Conservation (phyloP, 2,329 filamentous ascomycete species). For the Pestalotiopsis sp. region DNA sequence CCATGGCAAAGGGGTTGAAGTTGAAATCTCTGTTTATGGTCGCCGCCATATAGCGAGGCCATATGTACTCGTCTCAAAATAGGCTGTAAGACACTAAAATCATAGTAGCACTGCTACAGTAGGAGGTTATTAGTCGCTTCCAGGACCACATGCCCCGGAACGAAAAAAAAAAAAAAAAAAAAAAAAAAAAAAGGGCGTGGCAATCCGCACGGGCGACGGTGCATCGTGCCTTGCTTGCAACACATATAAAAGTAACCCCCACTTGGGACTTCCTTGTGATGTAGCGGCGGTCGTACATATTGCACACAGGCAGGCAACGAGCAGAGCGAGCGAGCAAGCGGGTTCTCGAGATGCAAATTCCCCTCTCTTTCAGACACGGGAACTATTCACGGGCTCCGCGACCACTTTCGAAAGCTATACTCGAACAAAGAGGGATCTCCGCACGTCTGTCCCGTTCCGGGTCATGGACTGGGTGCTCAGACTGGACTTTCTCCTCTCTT, state of each 20-base stretch:
- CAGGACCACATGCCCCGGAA: not conserved
- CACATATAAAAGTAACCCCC: not conserved
- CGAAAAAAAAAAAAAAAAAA: not conserved
- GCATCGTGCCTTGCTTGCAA: not conserved
- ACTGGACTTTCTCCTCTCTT: not conserved
- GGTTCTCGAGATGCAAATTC: not conserved
- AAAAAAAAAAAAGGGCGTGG: not conserved
- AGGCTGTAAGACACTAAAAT: no score
- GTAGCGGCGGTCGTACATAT: not conserved
- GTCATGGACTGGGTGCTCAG: slow-evolving; percentile 1
- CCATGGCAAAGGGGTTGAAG: not conserved
- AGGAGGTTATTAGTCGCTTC: not conserved
- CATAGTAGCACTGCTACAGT: no score
- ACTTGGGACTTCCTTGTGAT: not conserved
- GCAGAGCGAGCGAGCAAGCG: not conserved
- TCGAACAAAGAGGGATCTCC: slow-evolving; percentile 1
- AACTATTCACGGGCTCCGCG: not conserved
- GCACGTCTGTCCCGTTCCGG: not conserved
- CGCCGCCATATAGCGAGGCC: not conserved
- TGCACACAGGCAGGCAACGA: not conserved
- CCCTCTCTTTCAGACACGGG: not conserved
- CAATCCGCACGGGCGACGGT: not conserved
- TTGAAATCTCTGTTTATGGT: not conserved
- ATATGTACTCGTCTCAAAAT: not conserved
- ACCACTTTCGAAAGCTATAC: slow-evolving; percentile 6